phyloP scores from a whole-genome alignment of 2,329 filamentous ascomycete species.

The Clonostachys rhizophaga region DNA sequence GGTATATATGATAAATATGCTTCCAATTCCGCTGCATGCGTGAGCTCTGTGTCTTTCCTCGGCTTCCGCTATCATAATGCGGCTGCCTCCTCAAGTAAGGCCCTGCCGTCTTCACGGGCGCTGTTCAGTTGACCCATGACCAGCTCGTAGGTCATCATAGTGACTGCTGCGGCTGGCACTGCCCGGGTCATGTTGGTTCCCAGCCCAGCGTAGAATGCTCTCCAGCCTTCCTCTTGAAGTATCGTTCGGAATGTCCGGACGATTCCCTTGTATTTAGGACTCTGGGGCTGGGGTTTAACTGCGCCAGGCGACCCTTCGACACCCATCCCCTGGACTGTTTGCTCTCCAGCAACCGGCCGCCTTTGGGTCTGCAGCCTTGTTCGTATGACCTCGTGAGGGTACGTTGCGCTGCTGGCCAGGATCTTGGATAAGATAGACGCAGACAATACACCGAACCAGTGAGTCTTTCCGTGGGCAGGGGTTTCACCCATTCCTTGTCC shows the following conservation, averaged over 20 bases:
- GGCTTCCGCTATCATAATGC: background rate
- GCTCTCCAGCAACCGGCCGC: constrained; percentile 55
- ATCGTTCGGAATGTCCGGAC: constrained; percentile 81
- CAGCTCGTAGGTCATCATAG: constrained; percentile 95
- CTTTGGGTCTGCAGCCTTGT: constrained; percentile 93
- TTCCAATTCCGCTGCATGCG: too few species aligned
- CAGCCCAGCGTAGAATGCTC: constrained; percentile 94
- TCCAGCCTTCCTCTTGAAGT: constrained; percentile 86
- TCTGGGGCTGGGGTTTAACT: constrained; percentile 10
- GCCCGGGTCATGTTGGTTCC: constrained; percentile 97
- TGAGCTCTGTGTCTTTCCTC: constrained; percentile 5
- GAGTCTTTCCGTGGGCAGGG: constrained; percentile 32
- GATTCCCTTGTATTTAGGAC: constrained; percentile 69
- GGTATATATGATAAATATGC: too few species aligned
- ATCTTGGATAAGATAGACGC: constrained; percentile 94
- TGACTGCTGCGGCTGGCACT: constrained; percentile 92
- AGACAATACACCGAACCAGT: constrained; percentile 79
- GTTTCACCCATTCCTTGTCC: constrained; percentile 80
- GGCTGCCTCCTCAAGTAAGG: constrained; percentile 7
- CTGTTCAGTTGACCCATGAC: constrained; percentile 49
- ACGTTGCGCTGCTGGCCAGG: constrained; percentile 89
- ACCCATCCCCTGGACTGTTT: constrained; percentile 44
- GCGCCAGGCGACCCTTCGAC: constrained; percentile 22
- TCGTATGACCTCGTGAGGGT: constrained; percentile 93
- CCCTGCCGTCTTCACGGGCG: constrained; percentile 1